Percentiles rank a stretch among this genome's conserved stretches.
Conservation (phyloP, 139 green algal genomes). For the Astrephomene gubernaculifera region DNA sequence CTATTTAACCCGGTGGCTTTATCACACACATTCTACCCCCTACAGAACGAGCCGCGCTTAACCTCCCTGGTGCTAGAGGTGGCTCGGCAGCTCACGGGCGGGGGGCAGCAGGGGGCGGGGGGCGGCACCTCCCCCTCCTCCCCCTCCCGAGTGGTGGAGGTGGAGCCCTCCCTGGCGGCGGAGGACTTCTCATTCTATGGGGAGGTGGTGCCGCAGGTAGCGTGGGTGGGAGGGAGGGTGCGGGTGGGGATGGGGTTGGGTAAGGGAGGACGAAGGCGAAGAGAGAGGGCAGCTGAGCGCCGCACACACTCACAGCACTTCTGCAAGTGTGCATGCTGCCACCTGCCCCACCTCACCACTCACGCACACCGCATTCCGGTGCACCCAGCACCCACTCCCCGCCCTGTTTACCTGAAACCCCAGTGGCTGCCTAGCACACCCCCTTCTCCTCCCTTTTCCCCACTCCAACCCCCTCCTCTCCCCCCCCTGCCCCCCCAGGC, state of each 20-base stretch:
- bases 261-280: not conserved
- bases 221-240: not conserved
- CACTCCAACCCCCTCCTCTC: not conserved
- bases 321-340: too few species aligned
- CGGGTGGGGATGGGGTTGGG: not conserved
- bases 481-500: constrained; percentile 52
- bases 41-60: constrained; percentile 19
- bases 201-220: constrained; percentile 22
- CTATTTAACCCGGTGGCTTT: too few species aligned
- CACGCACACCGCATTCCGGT: too few species aligned
- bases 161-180: constrained; percentile 44
- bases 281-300: too few species aligned
- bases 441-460: not conserved
- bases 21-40: too few species aligned
- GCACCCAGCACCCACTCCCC: too few species aligned
- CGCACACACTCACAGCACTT: too few species aligned
- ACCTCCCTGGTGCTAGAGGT: not conserved
- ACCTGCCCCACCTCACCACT: too few species aligned
- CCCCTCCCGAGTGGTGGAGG: not conserved
- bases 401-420: too few species aligned
- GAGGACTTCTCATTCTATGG: constrained; percentile 93
- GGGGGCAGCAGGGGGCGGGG: not conserved
- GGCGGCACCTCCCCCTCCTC: not conserved
- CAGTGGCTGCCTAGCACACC: too few species aligned
- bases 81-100: not conserved